Conservation (phyloP, 2,329 filamentous ascomycete species). For the Fusarium buxicola region DNA sequence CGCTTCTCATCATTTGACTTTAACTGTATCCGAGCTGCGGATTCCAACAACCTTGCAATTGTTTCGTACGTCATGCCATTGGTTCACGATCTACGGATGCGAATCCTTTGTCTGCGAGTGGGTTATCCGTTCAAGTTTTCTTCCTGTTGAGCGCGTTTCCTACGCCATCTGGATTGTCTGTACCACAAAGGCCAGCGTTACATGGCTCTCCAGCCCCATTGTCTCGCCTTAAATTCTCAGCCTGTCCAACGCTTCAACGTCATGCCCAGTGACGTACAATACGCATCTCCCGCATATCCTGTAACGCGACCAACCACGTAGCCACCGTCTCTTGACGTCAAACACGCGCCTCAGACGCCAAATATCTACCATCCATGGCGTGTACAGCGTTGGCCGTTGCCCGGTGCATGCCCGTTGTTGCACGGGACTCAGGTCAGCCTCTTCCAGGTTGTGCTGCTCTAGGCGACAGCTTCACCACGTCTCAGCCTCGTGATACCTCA, state of each 20-base stretch:
- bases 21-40: not conserved
- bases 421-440: constrained; percentile 18
- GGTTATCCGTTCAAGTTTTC: not conserved
- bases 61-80: constrained; percentile 38
- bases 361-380: constrained; percentile 1
- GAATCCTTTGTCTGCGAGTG: no score
- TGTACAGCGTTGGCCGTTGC: constrained; percentile 13
- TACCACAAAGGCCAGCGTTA: not conserved
- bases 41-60: constrained; percentile 8
- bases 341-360: constrained; percentile 12
- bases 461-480: constrained; percentile 3
- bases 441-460: not conserved
- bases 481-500: constrained; percentile 29
- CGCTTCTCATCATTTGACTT: not conserved
- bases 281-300: constrained; percentile 15
- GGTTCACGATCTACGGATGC: not conserved
- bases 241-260: constrained; percentile 7
- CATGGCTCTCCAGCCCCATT: not conserved
- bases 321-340: constrained; percentile 19
- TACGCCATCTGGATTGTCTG: no score
- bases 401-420: constrained; percentile 18
- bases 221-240: not conserved
- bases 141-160: not conserved
- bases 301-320: constrained; percentile 33
- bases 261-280: constrained; percentile 29